Conservation (phyloP, 805 yeast species). For the Candida jianshihensis region DNA sequence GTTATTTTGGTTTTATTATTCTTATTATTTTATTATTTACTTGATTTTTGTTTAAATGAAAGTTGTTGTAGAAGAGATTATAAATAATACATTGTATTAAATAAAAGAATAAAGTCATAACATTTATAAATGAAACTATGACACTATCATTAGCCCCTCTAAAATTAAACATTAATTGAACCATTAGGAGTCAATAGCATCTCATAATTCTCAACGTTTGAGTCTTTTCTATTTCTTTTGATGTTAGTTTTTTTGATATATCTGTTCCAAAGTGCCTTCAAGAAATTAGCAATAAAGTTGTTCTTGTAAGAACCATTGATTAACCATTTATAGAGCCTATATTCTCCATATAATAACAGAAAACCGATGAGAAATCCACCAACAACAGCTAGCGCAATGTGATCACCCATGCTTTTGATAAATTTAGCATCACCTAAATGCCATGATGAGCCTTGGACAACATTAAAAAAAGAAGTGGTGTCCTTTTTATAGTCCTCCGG, state of each 20-base stretch:
- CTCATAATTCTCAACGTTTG: constrained; percentile 18
- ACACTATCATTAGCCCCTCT: too few species aligned
- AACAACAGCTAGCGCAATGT: constrained; percentile 63
- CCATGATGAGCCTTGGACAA: constrained; percentile 86
- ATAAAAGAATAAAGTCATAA: too few species aligned
- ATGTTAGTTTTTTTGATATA: constrained; percentile 11
- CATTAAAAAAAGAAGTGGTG: constrained; percentile 58
- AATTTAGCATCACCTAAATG: constrained; percentile 82
- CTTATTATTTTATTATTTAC: too few species aligned
- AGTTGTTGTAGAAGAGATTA: too few species aligned
- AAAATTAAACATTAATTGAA: constrained; percentile 1
- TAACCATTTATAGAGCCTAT: constrained; percentile 36
- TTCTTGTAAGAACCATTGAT: constrained; percentile 23
- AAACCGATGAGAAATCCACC: constrained; percentile 60
- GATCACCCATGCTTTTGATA: constrained; percentile 66
- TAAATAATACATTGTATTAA: too few species aligned
- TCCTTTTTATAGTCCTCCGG: constrained; percentile 67
- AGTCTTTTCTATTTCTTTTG: constrained; percentile 23
- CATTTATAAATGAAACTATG: too few species aligned
- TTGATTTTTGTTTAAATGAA: too few species aligned
- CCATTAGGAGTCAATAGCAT: constrained; percentile 2
- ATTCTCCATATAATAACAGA: constrained; percentile 39
- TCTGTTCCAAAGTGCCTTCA: constrained; percentile 11
- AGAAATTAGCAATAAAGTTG: constrained; percentile 3
- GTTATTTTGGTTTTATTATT: not conserved